Conservation (phyloP, 352 stramenopile species). For the Phytophthora constricta region DNA sequence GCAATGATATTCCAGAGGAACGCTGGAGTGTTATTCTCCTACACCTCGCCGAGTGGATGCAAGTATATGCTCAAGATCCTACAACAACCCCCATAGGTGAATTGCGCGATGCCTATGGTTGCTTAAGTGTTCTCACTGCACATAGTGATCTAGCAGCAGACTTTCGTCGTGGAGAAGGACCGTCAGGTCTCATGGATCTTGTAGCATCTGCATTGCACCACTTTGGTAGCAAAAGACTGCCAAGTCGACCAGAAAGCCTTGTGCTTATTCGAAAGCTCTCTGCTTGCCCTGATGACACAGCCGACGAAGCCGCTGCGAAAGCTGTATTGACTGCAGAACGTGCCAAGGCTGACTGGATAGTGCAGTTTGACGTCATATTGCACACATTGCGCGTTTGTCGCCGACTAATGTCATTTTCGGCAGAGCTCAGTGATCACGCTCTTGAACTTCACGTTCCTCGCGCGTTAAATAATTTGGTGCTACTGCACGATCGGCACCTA, state of each 20-base stretch:
- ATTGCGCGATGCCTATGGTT: slow-evolving; percentile 50
- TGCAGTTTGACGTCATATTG: slow-evolving; percentile 41
- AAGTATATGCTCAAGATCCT: slow-evolving; percentile 64
- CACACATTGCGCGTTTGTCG: slow-evolving; percentile 48
- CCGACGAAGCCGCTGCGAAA: neutral
- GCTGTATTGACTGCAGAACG: slow-evolving; percentile 9
- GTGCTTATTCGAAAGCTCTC: slow-evolving; percentile 33
- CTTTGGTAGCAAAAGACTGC: slow-evolving; percentile 34
- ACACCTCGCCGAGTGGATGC: slow-evolving; percentile 78
- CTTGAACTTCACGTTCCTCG: slow-evolving; percentile 44
- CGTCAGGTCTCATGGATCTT: slow-evolving; percentile 56
- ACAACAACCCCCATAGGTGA: slow-evolving; percentile 33
- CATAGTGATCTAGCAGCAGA: slow-evolving; percentile 27
- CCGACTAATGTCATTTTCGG: slow-evolving; percentile 53
- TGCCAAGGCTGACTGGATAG: slow-evolving; percentile 6
- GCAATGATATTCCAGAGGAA: slow-evolving; percentile 23
- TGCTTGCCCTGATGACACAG: neutral
- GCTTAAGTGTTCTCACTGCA: slow-evolving; percentile 50
- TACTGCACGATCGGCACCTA: slow-evolving; percentile 49
- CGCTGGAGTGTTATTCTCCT: slow-evolving; percentile 50
- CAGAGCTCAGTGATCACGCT: slow-evolving; percentile 42
- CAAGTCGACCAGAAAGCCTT: slow-evolving; percentile 39
- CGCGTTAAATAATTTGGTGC: slow-evolving; percentile 54
- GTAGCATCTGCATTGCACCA: slow-evolving; percentile 47
- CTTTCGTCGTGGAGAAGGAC: slow-evolving; percentile 43